Evolutionary conservation across 169 alveolate species (phyloP).

Genomic region (Eimeria necatrix): DNA sequence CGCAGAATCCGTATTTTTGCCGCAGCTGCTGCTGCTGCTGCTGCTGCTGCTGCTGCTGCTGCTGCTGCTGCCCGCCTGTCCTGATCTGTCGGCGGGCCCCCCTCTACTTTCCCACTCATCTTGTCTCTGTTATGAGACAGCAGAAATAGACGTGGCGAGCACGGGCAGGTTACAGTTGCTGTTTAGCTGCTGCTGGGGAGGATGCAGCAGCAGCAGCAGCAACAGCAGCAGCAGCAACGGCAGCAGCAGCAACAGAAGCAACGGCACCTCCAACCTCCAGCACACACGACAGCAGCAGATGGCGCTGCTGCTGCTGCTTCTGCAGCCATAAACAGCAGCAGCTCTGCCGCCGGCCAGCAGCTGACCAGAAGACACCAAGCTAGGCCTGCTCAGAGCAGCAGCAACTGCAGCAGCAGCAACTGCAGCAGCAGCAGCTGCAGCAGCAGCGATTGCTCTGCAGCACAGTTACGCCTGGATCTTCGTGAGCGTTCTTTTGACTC

Average conservation of each 20-base stretch:
- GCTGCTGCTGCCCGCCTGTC: not conserved
- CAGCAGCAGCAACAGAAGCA: not conserved
- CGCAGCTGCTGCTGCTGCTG: not conserved
- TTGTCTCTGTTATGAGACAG: not conserved
- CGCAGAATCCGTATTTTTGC: not conserved
- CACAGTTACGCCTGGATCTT: not conserved
- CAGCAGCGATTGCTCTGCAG: not conserved
- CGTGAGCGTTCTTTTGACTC: no score
- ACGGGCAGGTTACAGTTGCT: not conserved
- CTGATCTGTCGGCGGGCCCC: not conserved
- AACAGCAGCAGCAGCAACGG: conserved; percentile 2
- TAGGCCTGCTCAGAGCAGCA: not conserved
- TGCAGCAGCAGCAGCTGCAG: not conserved
- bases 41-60: not conserved
- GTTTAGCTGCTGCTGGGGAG: conserved; percentile 3
- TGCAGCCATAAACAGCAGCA: not conserved
- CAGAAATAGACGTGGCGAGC: not conserved
- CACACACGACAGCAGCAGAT: not conserved
- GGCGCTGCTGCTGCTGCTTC: not conserved
- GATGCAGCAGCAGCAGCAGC: no score
- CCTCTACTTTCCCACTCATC: not conserved
- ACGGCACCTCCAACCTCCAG: not conserved
- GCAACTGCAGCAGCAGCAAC: not conserved
- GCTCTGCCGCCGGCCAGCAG: not conserved
- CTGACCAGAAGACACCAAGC: not conserved